Percentiles rank a stretch among this genome's conserved stretches.
phyloP scores from a whole-genome alignment of 2,329 filamentous ascomycete species.

The Aspergillus udagawae region DNA sequence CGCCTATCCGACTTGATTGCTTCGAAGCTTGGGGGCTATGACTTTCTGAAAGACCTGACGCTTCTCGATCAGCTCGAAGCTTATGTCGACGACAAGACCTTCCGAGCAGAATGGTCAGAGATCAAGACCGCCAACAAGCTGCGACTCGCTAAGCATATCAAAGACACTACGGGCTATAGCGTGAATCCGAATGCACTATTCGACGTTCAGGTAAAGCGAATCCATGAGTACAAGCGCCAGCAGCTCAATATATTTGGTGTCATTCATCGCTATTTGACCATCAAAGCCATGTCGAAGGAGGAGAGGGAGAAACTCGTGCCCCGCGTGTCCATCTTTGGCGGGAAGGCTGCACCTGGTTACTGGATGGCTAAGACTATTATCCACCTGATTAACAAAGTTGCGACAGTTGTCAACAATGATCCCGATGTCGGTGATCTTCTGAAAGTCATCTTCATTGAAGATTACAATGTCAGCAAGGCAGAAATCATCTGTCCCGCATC shows the following conservation, averaged over 20 bases:
- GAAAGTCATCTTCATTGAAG: constrained; percentile 95
- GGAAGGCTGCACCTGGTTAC: constrained; percentile 95
- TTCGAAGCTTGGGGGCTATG: constrained; percentile 76
- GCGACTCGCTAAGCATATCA: constrained; percentile 85
- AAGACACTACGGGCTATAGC: constrained; percentile 69
- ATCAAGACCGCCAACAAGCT: constrained; percentile 98
- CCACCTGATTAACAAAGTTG: constrained; percentile 90
- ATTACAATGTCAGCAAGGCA: constrained; percentile 99
- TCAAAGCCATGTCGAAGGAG: constrained; percentile 80
- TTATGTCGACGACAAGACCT: constrained; percentile 79
- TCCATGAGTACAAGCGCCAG: constrained; percentile 98
- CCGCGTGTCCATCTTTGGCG: constrained; percentile 92
- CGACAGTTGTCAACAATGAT: constrained; percentile 86
- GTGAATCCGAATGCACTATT: constrained; percentile 89
- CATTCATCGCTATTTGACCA: constrained; percentile 84
- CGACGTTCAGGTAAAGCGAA: constrained; percentile 97
- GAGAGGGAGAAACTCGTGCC: constrained; percentile 83
- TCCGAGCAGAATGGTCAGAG: constrained; percentile 90
- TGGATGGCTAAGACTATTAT: constrained; percentile 99
- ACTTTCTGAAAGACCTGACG: constrained; percentile 87
- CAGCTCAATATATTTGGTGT: constrained; percentile 99
- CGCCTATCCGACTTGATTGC: constrained; percentile 87
- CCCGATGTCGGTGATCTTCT: constrained; percentile 86
- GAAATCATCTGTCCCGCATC: constrained; percentile 94
- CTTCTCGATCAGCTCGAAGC: constrained; percentile 79